phyloP scores from a whole-genome alignment of 106 monocot species.

The Dioscorea zingiberensis region DNA sequence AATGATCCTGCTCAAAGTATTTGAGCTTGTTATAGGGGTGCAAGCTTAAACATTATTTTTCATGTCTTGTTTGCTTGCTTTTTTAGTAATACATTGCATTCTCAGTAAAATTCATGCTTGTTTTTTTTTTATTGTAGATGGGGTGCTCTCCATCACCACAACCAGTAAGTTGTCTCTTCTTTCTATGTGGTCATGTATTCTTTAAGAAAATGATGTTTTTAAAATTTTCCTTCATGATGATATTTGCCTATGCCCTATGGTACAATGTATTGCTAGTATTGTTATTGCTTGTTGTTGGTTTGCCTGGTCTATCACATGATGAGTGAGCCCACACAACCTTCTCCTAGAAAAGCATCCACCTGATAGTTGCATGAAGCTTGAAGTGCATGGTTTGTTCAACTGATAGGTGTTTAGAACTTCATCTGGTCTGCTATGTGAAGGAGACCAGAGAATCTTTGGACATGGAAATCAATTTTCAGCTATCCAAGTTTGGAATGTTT shows the following conservation, averaged over 20 bases:
- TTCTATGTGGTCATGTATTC: not conserved
- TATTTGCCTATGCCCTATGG: not conserved
- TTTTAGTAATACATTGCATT: not conserved
- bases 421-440: not conserved
- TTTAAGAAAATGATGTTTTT: not conserved
- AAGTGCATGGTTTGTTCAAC: not conserved
- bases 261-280: not conserved
- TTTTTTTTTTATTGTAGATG: slow-evolving; percentile 36
- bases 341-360: no score
- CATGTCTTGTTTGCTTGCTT: not conserved
- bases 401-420: not conserved
- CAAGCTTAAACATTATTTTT: not conserved
- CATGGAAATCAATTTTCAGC: not conserved
- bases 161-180: slow-evolving; percentile 40
- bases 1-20: no score
- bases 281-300: not conserved
- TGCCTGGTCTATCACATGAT: no score
- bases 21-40: no score
- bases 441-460: not conserved
- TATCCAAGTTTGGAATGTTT: not conserved
- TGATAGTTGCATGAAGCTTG: not conserved
- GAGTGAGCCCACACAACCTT: no score
- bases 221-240: not conserved
- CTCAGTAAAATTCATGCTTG: no score
- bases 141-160: slow-evolving; percentile 51